These are phyloP conservation scores for Vanilla planifolia DNA, from an alignment of 106 monocot genomes.

Conservation along the genomic window DNA sequence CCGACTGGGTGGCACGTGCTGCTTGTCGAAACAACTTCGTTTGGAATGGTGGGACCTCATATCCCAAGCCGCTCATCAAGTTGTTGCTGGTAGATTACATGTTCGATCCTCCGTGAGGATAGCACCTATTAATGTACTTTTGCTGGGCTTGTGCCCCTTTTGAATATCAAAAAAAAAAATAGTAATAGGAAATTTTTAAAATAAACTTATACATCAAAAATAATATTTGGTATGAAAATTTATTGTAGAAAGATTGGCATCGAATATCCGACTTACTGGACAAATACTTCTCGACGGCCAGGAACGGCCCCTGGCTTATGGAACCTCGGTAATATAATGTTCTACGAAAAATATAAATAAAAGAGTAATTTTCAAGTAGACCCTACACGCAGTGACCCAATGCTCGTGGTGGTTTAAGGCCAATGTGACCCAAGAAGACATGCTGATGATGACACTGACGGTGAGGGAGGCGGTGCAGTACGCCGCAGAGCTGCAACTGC, in stretches of 20 bases:
- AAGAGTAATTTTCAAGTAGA: no score
- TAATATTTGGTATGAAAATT: neutral
- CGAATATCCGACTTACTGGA: slow-evolving; percentile 11
- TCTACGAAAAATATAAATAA: no score
- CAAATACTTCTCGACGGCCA: slow-evolving; percentile 23
- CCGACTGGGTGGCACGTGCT: no score
- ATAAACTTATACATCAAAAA: no score
- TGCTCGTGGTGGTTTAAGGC: slow-evolving; percentile 20
- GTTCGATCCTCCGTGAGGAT: no score
- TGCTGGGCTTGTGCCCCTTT: no score
- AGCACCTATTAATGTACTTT: no score
- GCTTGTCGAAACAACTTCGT: no score
- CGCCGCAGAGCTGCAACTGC: slow-evolving; percentile 52
- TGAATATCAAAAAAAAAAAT: neutral
- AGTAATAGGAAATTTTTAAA: neutral
- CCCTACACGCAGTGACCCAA: no score
- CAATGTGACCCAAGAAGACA: slow-evolving; percentile 69
- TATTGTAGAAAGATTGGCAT: slow-evolving; percentile 20
- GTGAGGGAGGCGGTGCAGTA: slow-evolving; percentile 59
- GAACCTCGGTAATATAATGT: slow-evolving; percentile 3
- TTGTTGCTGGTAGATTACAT: no score
- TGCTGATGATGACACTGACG: slow-evolving; percentile 54
- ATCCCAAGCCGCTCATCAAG: no score
- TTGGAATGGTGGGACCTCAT: no score
- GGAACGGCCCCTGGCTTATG: slow-evolving; percentile 19